Evolutionary conservation across 31 red algal species (phyloP).

Genomic region (Asparagopsis taxiformis): DNA sequence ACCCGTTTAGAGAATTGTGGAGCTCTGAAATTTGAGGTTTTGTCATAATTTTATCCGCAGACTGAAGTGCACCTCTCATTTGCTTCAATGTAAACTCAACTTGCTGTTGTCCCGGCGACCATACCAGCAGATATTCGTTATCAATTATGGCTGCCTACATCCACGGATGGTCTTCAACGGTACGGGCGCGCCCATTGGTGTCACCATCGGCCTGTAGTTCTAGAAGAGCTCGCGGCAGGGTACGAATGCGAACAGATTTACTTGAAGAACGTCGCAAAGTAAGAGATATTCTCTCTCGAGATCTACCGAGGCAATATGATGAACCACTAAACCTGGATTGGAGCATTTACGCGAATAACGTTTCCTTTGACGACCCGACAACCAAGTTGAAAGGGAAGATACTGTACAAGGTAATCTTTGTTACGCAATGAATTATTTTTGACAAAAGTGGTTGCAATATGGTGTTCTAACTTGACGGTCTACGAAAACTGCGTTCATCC

Average conservation of each 20-base stretch:
- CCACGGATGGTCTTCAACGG: not conserved
- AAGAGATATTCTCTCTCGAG: constrained; percentile 2
- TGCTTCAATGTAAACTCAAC: too few relatives aligned
- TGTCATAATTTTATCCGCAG: not conserved
- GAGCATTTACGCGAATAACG: constrained; percentile 10
- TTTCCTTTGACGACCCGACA: constrained; percentile 28
- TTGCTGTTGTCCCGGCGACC: too few relatives aligned
- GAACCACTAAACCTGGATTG: constrained; percentile 2
- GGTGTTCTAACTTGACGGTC: not conserved
- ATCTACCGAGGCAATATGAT: constrained; percentile 15
- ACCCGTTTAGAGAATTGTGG: not conserved
- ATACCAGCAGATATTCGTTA: too few relatives aligned
- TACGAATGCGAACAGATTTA: constrained; percentile 2
- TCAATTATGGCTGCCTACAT: not conserved
- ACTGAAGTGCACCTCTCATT: too few relatives aligned
- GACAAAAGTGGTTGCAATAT: not conserved
- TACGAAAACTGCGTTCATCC: not conserved
- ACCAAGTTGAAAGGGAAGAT: constrained; percentile 31
- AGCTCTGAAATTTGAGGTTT: constrained; percentile 1
- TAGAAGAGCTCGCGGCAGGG: not conserved
- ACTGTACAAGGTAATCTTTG: constrained; percentile 31
- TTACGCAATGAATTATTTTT: too few relatives aligned
- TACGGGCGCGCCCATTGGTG: not conserved
- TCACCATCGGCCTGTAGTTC: not conserved
- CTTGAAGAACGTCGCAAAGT: not conserved